Evolutionary conservation across 2,329 filamentous ascomycete genomes (phyloP).

Genomic region (Berkeleyomyces rouxiae): DNA sequence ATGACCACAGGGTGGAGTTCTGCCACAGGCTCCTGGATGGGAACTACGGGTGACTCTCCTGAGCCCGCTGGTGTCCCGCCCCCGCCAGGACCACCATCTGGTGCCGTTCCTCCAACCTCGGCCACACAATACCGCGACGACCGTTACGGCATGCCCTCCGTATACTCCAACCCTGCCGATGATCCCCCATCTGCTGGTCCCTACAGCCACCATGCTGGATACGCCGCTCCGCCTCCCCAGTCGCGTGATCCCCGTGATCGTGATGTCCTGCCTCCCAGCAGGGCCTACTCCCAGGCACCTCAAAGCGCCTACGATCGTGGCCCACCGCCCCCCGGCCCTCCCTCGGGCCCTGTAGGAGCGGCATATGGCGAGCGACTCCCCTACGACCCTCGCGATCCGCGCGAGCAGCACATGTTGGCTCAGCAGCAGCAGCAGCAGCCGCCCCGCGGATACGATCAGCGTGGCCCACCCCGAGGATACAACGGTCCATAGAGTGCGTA

Average conservation of each 20-base stretch:
- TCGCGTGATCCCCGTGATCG: slow-evolving; percentile 10
- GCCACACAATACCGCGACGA: slow-evolving; percentile 8
- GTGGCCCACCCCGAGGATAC: slow-evolving; percentile 22
- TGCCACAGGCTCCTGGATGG: background rate
- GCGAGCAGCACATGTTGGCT: slow-evolving; percentile 18
- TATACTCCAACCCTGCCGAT: background rate
- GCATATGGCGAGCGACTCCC: slow-evolving; percentile 25
- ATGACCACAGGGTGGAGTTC: background rate
- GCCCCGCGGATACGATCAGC: slow-evolving; percentile 22
- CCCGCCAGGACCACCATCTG: background rate
- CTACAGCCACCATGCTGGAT: slow-evolving; percentile 4
- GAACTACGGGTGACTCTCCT: background rate
- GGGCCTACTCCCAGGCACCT: slow-evolving; percentile 15
- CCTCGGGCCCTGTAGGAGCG: slow-evolving; percentile 19
- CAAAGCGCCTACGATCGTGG: slow-evolving; percentile 20
- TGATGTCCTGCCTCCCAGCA: slow-evolving; percentile 13
- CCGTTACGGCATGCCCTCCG: slow-evolving; percentile 1
- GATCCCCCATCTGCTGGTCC: background rate
- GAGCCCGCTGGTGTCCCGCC: background rate
- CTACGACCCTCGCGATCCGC: slow-evolving; percentile 19
- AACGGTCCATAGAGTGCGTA: background rate
- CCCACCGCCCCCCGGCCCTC: slow-evolving; percentile 18
- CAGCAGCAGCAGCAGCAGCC: slow-evolving; percentile 19
- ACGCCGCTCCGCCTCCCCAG: background rate
- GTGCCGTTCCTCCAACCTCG: background rate